These are phyloP conservation scores for Cymbomonas tetramitiformis DNA, from an alignment of 139 green algal species.

Conservation along the genomic window DNA sequence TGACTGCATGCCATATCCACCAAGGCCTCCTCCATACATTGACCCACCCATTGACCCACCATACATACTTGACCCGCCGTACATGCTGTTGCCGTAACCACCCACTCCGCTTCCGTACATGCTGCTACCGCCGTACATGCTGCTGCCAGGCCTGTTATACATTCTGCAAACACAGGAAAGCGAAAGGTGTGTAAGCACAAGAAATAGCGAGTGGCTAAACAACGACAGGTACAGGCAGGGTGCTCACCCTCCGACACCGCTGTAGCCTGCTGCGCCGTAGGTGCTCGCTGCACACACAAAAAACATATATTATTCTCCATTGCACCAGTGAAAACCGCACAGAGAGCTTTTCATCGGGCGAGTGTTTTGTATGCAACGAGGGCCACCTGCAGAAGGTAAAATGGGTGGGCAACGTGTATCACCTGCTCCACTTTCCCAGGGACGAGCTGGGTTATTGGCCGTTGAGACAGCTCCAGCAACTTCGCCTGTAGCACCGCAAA, in stretches of 20 bases:
- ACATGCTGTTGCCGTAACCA: conserved; percentile 32
- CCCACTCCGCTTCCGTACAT: conserved; percentile 11
- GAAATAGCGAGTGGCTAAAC: not conserved
- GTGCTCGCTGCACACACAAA: too few relatives aligned
- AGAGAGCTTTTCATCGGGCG: too few relatives aligned
- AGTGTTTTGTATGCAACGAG: too few relatives aligned
- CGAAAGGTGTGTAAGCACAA: not conserved
- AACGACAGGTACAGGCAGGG: not conserved
- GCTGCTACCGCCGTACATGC: conserved; percentile 17
- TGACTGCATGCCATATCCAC: conserved; percentile 20
- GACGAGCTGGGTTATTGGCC: not conserved
- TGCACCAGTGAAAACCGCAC: too few relatives aligned
- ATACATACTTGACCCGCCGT: conserved; percentile 17
- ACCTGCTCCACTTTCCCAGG: not conserved
- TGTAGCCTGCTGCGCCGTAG: not conserved
- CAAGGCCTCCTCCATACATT: conserved; percentile 15
- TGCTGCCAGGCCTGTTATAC: conserved; percentile 21
- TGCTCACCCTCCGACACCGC: not conserved
- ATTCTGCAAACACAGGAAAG: not conserved
- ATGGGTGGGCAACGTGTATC: too few relatives aligned
- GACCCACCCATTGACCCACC: not conserved
- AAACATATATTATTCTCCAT: too few relatives aligned
- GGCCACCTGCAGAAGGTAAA: too few relatives aligned
- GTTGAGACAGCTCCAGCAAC: not conserved
- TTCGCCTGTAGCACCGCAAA: not conserved